Conservation (phyloP, 176 grass and related monocot species). For the Pharus latifolius region DNA sequence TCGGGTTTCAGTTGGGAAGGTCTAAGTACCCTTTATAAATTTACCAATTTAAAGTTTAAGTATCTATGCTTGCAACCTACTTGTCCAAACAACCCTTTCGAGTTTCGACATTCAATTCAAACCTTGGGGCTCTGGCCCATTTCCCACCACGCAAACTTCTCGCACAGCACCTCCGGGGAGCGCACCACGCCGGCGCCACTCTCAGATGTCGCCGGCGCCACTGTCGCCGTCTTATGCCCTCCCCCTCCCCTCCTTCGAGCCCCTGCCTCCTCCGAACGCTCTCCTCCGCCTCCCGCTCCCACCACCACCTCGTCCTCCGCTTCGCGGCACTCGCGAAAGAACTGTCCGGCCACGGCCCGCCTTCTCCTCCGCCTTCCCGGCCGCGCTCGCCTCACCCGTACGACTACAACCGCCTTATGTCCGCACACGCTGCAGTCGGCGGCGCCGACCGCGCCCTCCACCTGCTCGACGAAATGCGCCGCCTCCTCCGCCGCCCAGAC, state of each 20-base stretch:
- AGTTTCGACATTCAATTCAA: no score
- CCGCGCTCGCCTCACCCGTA: slow-evolving; percentile 62
- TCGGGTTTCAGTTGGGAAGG: no score
- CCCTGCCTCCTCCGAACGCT: background rate
- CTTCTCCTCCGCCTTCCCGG: slow-evolving; percentile 14
- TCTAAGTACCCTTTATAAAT: no score
- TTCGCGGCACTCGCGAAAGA: slow-evolving; percentile 63
- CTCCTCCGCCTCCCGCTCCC: slow-evolving; percentile 16
- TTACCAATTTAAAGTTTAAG: no score
- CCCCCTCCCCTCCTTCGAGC: background rate
- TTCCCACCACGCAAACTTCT: background rate
- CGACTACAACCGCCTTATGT: slow-evolving; percentile 79
- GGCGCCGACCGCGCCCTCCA: slow-evolving; percentile 44
- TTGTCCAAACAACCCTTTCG: no score
- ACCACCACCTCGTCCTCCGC: slow-evolving; percentile 23
- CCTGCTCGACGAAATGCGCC: slow-evolving; percentile 83
- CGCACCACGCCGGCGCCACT: background rate
- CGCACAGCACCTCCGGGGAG: no score
- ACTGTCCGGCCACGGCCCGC: slow-evolving; percentile 23
- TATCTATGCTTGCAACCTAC: no score
- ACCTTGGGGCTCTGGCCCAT: slow-evolving; percentile 5
- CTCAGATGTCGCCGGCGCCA: slow-evolving; percentile 36
- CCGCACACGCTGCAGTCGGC: slow-evolving; percentile 21
- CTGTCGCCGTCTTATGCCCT: slow-evolving; percentile 18
- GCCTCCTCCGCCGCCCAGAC: slow-evolving; percentile 47